Percentiles rank a stretch among this genome's conserved stretches.
Evolutionary conservation across 1,284 basidiomycete species (phyloP).

Genomic region (Caloboletus firmus): DNA sequence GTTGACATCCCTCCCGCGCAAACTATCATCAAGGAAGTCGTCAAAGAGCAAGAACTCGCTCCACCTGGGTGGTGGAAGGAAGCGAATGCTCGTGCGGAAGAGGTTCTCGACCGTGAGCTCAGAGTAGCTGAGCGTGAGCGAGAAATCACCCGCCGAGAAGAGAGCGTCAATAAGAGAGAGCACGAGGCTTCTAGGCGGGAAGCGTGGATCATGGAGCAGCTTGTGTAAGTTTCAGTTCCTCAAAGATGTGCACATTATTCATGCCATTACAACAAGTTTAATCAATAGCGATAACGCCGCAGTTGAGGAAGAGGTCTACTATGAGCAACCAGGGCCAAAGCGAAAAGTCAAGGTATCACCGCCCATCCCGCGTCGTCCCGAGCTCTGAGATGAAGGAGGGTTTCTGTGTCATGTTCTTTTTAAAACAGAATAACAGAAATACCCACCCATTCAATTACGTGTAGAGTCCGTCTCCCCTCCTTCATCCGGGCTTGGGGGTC

Average conservation of each 20-base stretch:
- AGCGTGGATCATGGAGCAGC: slow-evolving; percentile 85
- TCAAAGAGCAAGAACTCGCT: slow-evolving; percentile 73
- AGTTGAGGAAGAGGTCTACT: slow-evolving; percentile 77
- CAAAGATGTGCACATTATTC: slow-evolving; percentile 6
- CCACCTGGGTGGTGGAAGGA: slow-evolving; percentile 72
- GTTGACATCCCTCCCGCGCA: slow-evolving; percentile 60
- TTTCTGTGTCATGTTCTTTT: slow-evolving; percentile 42
- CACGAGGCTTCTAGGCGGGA: slow-evolving; percentile 81
- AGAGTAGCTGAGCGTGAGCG: slow-evolving; percentile 80
- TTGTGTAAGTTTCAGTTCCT: slow-evolving; percentile 58
- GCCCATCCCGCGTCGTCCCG: slow-evolving; percentile 76
- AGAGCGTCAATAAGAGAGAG: slow-evolving; percentile 76
- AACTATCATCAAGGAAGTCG: slow-evolving; percentile 80
- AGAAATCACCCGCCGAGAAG: slow-evolving; percentile 79
- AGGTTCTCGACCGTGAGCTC: slow-evolving; percentile 77
- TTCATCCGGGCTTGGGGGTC: slow-evolving; percentile 85
- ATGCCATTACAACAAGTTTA: slow-evolving; percentile 44
- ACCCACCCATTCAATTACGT: slow-evolving; percentile 37
- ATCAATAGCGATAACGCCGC: slow-evolving; percentile 65
- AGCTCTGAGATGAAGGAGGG: slow-evolving; percentile 90
- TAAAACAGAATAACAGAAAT: slow-evolving; percentile 32
- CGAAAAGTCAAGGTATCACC: slow-evolving; percentile 86
- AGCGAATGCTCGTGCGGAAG: slow-evolving; percentile 65
- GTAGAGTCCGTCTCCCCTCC: slow-evolving; percentile 78
- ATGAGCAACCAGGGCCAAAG: slow-evolving; percentile 64